Percentiles rank a stretch among this genome's conserved stretches.
Evolutionary conservation across 1,284 basidiomycete genomes (phyloP).

Genomic region (Austroboletus novae-zelandiae): DNA sequence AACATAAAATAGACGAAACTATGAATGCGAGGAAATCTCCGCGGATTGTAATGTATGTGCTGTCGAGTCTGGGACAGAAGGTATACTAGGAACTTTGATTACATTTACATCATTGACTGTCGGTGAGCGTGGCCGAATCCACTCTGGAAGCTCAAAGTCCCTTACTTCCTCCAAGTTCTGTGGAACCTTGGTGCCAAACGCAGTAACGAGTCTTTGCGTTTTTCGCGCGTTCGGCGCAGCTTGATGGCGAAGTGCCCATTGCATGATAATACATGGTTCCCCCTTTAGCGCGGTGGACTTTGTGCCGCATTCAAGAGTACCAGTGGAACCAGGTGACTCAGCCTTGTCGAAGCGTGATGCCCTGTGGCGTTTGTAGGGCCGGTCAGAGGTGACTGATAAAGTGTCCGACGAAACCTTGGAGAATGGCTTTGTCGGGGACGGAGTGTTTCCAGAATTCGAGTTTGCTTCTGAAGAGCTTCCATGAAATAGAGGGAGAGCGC

Average conservation of each 20-base stretch:
- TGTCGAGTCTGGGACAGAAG: slow-evolving; percentile 2
- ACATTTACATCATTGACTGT: slow-evolving; percentile 8
- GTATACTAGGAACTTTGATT: slow-evolving; percentile 4
- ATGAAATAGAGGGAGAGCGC: slow-evolving; percentile 5
- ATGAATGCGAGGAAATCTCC: slow-evolving; percentile 9
- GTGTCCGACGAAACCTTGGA: slow-evolving; percentile 34
- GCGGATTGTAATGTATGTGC: slow-evolving; percentile 15
- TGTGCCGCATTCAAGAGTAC: slow-evolving; percentile 18
- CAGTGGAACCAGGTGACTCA: slow-evolving; percentile 24
- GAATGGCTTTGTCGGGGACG: slow-evolving; percentile 27
- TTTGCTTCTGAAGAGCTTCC: slow-evolving; percentile 20
- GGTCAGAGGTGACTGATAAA: slow-evolving; percentile 26
- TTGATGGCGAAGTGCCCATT: slow-evolving; percentile 49
- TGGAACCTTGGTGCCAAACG: slow-evolving; percentile 56
- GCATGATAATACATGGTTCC: slow-evolving; percentile 41
- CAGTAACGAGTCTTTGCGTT: slow-evolving; percentile 50
- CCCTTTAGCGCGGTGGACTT: slow-evolving; percentile 23
- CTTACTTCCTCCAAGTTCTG: slow-evolving; percentile 42
- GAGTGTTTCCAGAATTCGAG: slow-evolving; percentile 8
- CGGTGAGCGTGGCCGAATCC: slow-evolving; percentile 34
- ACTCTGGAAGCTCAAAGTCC: slow-evolving; percentile 49
- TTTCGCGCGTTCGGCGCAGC: slow-evolving; percentile 45
- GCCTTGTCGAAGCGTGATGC: slow-evolving; percentile 13
- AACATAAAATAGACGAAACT: slow-evolving; percentile 33
- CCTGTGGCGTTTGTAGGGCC: slow-evolving; percentile 29